These are phyloP conservation scores for Oropetium thomaeum DNA, from an alignment of 176 grass and related monocot species.

Conservation along the genomic window DNA sequence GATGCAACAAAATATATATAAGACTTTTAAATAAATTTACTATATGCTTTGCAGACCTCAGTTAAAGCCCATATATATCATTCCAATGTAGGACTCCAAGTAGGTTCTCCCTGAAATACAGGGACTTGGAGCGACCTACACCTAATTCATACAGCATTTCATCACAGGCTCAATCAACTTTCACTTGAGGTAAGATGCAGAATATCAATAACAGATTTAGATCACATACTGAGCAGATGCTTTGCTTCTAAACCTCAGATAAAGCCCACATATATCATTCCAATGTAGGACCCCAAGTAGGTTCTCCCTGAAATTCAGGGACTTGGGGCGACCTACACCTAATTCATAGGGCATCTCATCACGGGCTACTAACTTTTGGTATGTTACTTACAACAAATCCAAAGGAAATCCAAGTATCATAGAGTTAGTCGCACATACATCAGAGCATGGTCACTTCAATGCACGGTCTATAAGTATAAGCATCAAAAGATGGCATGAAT, in stretches of 20 bases:
- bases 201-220: too few species aligned
- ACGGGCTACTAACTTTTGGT: background rate
- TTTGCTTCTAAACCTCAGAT: slow-evolving; percentile 13
- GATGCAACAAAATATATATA: too few species aligned
- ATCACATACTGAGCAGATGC: too few species aligned
- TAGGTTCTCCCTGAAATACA: slow-evolving; percentile 42
- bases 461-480: background rate
- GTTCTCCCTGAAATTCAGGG: slow-evolving; percentile 37
- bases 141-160: background rate
- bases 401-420: background rate
- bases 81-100: slow-evolving; percentile 34
- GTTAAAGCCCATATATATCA: slow-evolving; percentile 13
- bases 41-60: too few species aligned
- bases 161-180: background rate
- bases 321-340: slow-evolving; percentile 31
- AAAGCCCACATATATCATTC: slow-evolving; percentile 25
- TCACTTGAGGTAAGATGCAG: too few species aligned
- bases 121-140: slow-evolving; percentile 26
- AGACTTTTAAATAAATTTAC: too few species aligned
- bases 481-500: too few species aligned
- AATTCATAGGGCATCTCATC: slow-evolving; percentile 25
- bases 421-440: background rate
- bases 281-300: slow-evolving; percentile 36
- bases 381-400: background rate
- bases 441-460: background rate